Evolutionary conservation across 148 eudicot genomes (phyloP), one percentile per base, ranked within the genome.

Genomic region (Cornus suecica): DNA sequence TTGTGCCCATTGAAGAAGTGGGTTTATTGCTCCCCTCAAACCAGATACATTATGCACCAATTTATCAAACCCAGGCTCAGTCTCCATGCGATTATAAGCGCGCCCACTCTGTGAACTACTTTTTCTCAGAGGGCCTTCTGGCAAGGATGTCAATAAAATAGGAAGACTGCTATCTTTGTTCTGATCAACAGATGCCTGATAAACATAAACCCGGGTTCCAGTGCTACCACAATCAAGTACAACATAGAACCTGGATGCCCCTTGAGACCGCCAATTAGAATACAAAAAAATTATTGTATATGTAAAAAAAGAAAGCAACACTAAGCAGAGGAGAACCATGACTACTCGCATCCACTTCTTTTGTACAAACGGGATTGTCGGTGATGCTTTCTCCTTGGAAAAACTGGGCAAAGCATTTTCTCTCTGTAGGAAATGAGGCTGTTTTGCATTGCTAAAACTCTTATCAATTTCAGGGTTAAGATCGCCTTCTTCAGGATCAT

Each of bases 221-320:
- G 99, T 96, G 83, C 99, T 96, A 70, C 99, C 99, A 76, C 92
- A 90, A 84, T 96, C 99, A 71, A 96, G 93, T 32, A 96, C 93
- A 56, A 96, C 94, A 81, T 93, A 93, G 79, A 66, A 96, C 81
- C 86, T 90, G 31, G 94, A 79, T 62, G 87, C 77, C 68, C 92
- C 94, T 70, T 77, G 86, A 71, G 85, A 84, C 98, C n/a, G n/a
- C n/a, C 94, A 93, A 63, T 84, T 80, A 75, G 83, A 77, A 82
- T 85, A 86, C 22, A 85, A 71, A 76, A 80, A 83, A 34, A 79
- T 88, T 66, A 84, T 68, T 10, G 76, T 63, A 81, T 63, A 77
- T 66, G 84, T 41, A 80, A 96, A 83, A 65, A 81, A 80, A 77
- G 92, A 81, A 73, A 87, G 76, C 63, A 88, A 48, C 69, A 93